A percentile compares a stretch with the other conserved stretches of the same genome.
Conservation (phyloP, 768 basidiomycete genomes). For the Leccinum aurantiacum region DNA sequence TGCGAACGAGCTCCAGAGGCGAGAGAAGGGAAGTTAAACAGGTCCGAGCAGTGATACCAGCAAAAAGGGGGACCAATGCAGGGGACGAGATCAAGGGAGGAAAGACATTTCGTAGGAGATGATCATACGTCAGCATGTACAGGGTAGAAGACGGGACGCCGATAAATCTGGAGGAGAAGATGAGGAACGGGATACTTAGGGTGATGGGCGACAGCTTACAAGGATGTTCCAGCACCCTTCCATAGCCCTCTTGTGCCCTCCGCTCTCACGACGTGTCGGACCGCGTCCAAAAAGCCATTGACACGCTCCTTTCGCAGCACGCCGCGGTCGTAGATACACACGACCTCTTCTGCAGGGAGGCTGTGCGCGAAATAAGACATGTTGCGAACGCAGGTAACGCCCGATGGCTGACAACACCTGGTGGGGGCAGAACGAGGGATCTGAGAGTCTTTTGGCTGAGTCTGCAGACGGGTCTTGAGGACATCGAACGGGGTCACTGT, state of each 20-base stretch:
- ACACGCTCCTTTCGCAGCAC: constrained; percentile 70
- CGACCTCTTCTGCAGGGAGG: constrained; percentile 59
- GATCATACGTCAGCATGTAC: constrained; percentile 96
- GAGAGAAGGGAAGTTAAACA: constrained; percentile 76
- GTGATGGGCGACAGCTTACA: constrained; percentile 50
- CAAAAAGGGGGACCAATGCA: constrained; percentile 64
- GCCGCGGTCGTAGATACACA: constrained; percentile 79
- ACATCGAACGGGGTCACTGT: constrained; percentile 99
- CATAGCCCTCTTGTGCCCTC: constrained; percentile 87
- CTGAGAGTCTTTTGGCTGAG: constrained; percentile 64
- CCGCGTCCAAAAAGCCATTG: constrained; percentile 83
- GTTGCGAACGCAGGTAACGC: constrained; percentile 58
- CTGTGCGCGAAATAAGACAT: constrained; percentile 73
- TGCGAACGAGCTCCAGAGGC: constrained; percentile 90
- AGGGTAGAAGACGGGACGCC: constrained; percentile 88
- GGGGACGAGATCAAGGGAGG: constrained; percentile 58
- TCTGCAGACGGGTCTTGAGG: constrained; percentile 94
- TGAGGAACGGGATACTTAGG: constrained; percentile 11
- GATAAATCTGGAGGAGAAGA: constrained; percentile 57
- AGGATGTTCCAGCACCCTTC: constrained; percentile 91
- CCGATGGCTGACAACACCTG: constrained; percentile 68
- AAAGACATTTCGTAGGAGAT: constrained; percentile 64
- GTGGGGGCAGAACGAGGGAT: constrained; percentile 54
- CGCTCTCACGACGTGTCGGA: constrained; percentile 73
- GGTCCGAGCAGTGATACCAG: constrained; percentile 82